phyloP scores from a whole-genome alignment of 2,329 filamentous ascomycete genomes.

The Aphanocladium album region DNA sequence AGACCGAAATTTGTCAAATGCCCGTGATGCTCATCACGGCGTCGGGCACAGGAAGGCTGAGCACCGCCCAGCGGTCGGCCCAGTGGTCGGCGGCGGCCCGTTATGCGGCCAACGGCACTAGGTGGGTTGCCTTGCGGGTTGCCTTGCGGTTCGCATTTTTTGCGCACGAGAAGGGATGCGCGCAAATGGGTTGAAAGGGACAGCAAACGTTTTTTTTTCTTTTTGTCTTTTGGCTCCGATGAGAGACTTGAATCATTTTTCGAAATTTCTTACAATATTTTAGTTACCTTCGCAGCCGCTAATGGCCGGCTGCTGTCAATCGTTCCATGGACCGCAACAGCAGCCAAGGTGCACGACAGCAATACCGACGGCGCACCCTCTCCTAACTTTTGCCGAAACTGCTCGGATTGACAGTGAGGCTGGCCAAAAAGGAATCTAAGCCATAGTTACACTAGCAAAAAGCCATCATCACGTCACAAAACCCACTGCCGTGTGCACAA shows the following conservation, averaged over 20 bases:
- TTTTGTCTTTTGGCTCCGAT: too few relatives aligned
- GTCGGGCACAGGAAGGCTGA: conserved; percentile 1
- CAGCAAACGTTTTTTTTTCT: too few relatives aligned
- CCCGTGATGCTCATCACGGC: neutral
- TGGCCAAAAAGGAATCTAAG: neutral
- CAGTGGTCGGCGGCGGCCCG: conserved; percentile 4
- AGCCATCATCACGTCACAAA: neutral
- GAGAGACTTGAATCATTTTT: neutral
- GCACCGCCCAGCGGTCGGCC: neutral
- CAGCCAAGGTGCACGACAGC: neutral
- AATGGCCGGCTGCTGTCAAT: neutral
- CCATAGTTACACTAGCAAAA: neutral
- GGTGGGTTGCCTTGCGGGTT: conserved; percentile 1
- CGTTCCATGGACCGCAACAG: neutral
- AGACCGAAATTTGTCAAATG: neutral
- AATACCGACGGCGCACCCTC: neutral
- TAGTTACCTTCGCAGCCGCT: neutral
- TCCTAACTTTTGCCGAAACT: neutral
- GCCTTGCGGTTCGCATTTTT: conserved; percentile 9
- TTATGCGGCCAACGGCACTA: conserved; percentile 5
- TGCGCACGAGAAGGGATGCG: too few relatives aligned
- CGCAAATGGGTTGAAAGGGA: too few relatives aligned
- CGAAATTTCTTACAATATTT: neutral
- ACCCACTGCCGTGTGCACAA: neutral
- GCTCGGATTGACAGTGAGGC: neutral